Evolutionary conservation across 2,329 filamentous ascomycete species (phyloP).

Genomic region (Xylariaceae sp.): DNA sequence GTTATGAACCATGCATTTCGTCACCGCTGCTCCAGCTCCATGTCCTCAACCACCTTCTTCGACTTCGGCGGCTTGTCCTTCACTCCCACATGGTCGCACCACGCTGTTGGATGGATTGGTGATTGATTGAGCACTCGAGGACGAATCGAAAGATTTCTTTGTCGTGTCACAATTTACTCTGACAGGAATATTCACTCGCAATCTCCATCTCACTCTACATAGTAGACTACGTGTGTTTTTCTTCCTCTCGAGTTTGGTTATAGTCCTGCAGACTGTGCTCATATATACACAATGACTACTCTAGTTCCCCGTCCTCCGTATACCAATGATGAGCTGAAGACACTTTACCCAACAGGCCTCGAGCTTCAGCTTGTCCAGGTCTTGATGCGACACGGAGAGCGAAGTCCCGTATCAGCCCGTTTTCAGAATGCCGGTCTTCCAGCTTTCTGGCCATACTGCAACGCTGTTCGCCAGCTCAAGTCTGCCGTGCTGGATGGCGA

Average conservation of each 20-base stretch:
- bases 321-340: constrained; percentile 72
- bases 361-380: constrained; percentile 89
- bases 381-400: constrained; percentile 74
- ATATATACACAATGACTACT: constrained; percentile 64
- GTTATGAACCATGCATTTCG: too few species aligned
- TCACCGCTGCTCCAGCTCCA: too few species aligned
- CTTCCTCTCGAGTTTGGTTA: neutral
- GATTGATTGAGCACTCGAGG: too few species aligned
- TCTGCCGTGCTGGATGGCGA: constrained; percentile 46
- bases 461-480: constrained; percentile 67
- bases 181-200: too few species aligned
- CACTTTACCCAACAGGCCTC: constrained; percentile 76
- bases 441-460: constrained; percentile 87
- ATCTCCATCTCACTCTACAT: too few species aligned
- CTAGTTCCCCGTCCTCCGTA: constrained; percentile 74
- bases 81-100: too few species aligned
- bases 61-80: too few species aligned
- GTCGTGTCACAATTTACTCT: too few species aligned
- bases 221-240: too few species aligned
- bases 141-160: too few species aligned
- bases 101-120: too few species aligned
- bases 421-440: constrained; percentile 75
- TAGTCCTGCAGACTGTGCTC: neutral
- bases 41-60: too few species aligned
- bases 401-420: constrained; percentile 81